Evolutionary conservation across 805 yeast species (phyloP).

Genomic region (Nakazawaea ernobii): DNA sequence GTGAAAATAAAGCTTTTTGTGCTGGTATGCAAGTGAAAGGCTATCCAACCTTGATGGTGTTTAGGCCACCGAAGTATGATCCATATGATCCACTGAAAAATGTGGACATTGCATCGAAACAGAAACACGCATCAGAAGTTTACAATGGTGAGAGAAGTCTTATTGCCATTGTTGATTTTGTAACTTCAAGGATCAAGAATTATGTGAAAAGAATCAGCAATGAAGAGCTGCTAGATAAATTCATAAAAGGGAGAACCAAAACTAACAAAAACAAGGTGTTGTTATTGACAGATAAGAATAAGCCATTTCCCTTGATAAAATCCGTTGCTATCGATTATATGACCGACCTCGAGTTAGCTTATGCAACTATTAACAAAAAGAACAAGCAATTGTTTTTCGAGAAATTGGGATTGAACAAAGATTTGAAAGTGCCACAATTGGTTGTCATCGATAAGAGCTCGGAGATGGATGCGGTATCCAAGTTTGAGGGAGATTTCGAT

Average conservation of each 20-base stretch:
- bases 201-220: conserved; percentile 49
- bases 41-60: conserved; percentile 78
- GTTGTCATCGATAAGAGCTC: conserved; percentile 17
- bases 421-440: conserved; percentile 18
- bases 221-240: conserved; percentile 25
- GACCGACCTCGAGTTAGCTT: conserved; percentile 42
- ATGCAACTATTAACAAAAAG: conserved; percentile 26
- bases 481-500: conserved; percentile 25
- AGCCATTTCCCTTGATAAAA: conserved; percentile 51
- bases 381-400: conserved; percentile 18
- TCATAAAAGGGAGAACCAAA: conserved; percentile 14
- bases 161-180: conserved; percentile 47
- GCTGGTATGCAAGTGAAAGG: conserved; percentile 60
- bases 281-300: conserved; percentile 45
- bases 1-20: conserved; percentile 64
- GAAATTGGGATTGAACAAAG: conserved; percentile 4
- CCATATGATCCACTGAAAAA: conserved; percentile 14
- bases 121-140: conserved; percentile 44
- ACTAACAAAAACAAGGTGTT: conserved; percentile 34
- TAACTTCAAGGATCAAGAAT: conserved; percentile 56
- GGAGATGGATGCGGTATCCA: conserved; percentile 3
- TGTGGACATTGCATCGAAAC: conserved; percentile 11
- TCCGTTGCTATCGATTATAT: conserved; percentile 68
- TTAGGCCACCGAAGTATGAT: conserved; percentile 69
- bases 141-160: conserved; percentile 59